Conservation (phyloP, 179 eudicot genomes). For the Beta macrorhiza region DNA sequence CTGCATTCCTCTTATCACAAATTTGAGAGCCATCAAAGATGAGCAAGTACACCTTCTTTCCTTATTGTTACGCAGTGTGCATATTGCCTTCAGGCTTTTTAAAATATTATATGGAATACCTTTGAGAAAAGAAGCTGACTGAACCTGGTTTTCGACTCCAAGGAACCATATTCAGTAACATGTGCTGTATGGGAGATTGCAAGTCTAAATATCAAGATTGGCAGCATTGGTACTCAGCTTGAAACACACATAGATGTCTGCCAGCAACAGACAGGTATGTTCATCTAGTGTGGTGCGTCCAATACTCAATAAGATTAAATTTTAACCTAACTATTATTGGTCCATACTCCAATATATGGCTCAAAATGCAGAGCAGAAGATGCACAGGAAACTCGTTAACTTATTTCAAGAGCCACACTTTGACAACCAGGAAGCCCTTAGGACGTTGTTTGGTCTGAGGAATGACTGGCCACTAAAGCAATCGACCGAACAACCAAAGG, state of each 20-base stretch:
- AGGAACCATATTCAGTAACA: slow-evolving; percentile 41
- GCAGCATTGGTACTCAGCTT: slow-evolving; percentile 39
- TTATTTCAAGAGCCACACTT: slow-evolving; percentile 38
- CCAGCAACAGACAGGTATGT: slow-evolving; percentile 50
- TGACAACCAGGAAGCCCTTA: slow-evolving; percentile 61
- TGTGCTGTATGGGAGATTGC: slow-evolving; percentile 50
- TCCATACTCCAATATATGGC: slow-evolving; percentile 1
- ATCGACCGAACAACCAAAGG: slow-evolving; percentile 44
- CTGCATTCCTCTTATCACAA: slow-evolving; percentile 48
- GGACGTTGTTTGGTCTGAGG: slow-evolving; percentile 43
- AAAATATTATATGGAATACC: neutral
- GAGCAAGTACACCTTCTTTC: slow-evolving; percentile 75
- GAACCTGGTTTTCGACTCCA: slow-evolving; percentile 25
- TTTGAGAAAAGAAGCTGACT: slow-evolving; percentile 7
- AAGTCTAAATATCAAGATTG: slow-evolving; percentile 46
- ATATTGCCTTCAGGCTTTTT: neutral
- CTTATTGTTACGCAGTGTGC: slow-evolving; percentile 26
- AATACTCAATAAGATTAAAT: neutral
- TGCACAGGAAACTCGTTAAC: slow-evolving; percentile 41
- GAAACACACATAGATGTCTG: slow-evolving; percentile 41
- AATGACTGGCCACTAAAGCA: slow-evolving; percentile 52
- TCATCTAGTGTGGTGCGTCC: neutral
- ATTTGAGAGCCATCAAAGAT: slow-evolving; percentile 41
- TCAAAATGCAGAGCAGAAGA: slow-evolving; percentile 41
- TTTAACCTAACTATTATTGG: neutral